These are phyloP conservation scores for Laburnicola sp. DNA, from an alignment of 2,329 filamentous ascomycete species.

Conservation along the genomic window DNA sequence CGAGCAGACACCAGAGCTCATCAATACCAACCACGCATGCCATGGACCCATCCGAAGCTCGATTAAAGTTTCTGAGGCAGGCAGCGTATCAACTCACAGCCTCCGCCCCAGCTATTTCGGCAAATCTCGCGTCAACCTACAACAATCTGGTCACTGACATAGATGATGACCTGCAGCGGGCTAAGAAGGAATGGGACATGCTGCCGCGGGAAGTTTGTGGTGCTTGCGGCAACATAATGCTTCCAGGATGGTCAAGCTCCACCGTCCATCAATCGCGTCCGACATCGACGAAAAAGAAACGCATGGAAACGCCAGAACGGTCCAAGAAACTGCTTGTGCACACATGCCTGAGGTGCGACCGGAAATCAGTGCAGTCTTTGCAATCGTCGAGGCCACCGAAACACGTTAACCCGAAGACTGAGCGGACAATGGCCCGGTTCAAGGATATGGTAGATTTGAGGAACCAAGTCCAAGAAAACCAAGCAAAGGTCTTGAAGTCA, in stretches of 20 bases:
- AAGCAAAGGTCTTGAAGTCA: slow-evolving; percentile 33
- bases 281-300: slow-evolving; percentile 9
- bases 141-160: slow-evolving; percentile 28
- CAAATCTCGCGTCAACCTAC: slow-evolving; percentile 35
- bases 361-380: slow-evolving; percentile 32
- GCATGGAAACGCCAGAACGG: neutral
- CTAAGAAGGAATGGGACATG: slow-evolving; percentile 35
- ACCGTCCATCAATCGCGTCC: slow-evolving; percentile 16
- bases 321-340: slow-evolving; percentile 29
- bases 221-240: slow-evolving; percentile 43
- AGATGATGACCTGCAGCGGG: slow-evolving; percentile 29
- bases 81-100: slow-evolving; percentile 38
- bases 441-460: neutral
- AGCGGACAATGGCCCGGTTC: neutral
- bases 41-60: slow-evolving; percentile 21
- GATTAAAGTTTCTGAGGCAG: slow-evolving; percentile 39
- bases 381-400: slow-evolving; percentile 21
- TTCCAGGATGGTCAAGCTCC: slow-evolving; percentile 44
- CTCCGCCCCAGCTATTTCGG: slow-evolving; percentile 39
- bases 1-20: slow-evolving; percentile 6
- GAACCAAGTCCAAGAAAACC: slow-evolving; percentile 14
- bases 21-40: slow-evolving; percentile 23
- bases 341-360: slow-evolving; percentile 37
- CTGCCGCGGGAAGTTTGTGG: slow-evolving; percentile 39
- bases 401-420: slow-evolving; percentile 17